These are phyloP conservation scores for Mycena chlorophos DNA, from an alignment of 768 basidiomycete species.

Conservation along the genomic window DNA sequence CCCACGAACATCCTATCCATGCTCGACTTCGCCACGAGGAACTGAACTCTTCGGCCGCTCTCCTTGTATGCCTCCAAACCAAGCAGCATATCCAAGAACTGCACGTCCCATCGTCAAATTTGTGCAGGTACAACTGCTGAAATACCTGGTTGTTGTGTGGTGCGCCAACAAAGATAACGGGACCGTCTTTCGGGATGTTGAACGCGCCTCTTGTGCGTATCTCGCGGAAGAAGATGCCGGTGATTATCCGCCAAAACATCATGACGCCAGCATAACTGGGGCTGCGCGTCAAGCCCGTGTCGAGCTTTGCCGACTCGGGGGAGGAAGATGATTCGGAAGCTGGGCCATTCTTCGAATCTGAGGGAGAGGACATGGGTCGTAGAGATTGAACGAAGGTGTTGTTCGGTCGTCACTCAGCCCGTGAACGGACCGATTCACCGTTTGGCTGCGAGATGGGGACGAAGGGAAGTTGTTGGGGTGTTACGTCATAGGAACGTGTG, in stretches of 20 bases:
- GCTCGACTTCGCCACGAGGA: slow-evolving; percentile 87
- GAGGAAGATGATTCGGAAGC: not conserved
- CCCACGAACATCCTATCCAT: slow-evolving; percentile 81
- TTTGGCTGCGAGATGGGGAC: not conserved
- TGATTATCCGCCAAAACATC: slow-evolving; percentile 81
- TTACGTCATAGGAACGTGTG: too few species aligned
- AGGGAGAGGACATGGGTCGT: not conserved
- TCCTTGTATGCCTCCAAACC: slow-evolving; percentile 85
- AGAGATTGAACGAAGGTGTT: not conserved
- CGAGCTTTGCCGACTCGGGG: not conserved
- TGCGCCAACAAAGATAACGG: slow-evolving; percentile 90
- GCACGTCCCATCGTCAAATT: slow-evolving; percentile 16
- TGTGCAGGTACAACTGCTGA: slow-evolving; percentile 9
- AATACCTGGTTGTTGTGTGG: slow-evolving; percentile 89
- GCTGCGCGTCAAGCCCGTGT: slow-evolving; percentile 16
- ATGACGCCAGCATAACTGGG: slow-evolving; percentile 80
- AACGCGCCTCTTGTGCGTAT: slow-evolving; percentile 91
- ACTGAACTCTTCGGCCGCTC: slow-evolving; percentile 76
- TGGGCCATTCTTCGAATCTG: not conserved
- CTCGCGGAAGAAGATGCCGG: slow-evolving; percentile 95
- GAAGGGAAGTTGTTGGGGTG: not conserved
- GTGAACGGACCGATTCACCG: too few species aligned
- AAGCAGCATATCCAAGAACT: slow-evolving; percentile 92
- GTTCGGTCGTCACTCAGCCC: not conserved
- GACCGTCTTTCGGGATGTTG: slow-evolving; percentile 88